A percentile compares a stretch with the other conserved stretches of the same genome.
Evolutionary conservation across 2,329 filamentous ascomycete genomes (phyloP).

Genomic region (Clonostachys chloroleuca): DNA sequence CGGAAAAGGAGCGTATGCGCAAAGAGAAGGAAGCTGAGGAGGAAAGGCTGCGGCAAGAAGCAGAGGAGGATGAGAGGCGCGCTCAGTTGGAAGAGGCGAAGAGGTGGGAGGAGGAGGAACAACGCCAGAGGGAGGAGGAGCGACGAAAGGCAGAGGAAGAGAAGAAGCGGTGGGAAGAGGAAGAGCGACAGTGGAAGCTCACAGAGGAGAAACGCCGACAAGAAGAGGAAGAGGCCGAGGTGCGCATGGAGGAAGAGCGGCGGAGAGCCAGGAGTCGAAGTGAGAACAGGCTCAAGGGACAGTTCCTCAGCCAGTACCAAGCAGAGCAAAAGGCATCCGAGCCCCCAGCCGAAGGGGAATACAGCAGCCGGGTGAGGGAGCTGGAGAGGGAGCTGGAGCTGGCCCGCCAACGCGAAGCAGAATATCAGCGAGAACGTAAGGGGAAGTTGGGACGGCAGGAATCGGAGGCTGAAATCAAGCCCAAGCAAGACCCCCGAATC

Average conservation of each 20-base stretch:
- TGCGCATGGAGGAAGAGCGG: constrained; percentile 62
- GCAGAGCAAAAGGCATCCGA: constrained; percentile 49
- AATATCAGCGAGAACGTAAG: constrained; percentile 56
- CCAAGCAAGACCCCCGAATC: background rate
- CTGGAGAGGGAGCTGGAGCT: constrained; percentile 69
- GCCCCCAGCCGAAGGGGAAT: constrained; percentile 25
- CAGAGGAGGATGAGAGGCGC: constrained; percentile 56
- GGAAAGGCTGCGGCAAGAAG: constrained; percentile 36
- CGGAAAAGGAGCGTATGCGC: constrained; percentile 74
- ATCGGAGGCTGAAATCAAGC: constrained; percentile 18
- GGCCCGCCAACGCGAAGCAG: constrained; percentile 57
- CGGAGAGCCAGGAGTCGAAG: constrained; percentile 56
- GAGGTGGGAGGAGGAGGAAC: constrained; percentile 62
- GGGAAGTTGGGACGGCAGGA: constrained; percentile 41
- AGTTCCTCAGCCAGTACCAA: constrained; percentile 84
- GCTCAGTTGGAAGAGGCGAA: constrained; percentile 59
- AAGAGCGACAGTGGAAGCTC: constrained; percentile 71
- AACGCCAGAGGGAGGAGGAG: constrained; percentile 55
- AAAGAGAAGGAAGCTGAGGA: constrained; percentile 52
- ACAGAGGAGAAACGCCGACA: constrained; percentile 67
- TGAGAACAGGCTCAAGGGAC: constrained; percentile 70
- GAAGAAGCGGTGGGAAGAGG: constrained; percentile 71
- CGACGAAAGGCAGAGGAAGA: constrained; percentile 60
- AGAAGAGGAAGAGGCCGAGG: constrained; percentile 72
- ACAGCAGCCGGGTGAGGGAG: constrained; percentile 70